These are phyloP conservation scores for Rhododendron simsii DNA, from an alignment of 148 eudicot species.

Conservation along the genomic window DNA sequence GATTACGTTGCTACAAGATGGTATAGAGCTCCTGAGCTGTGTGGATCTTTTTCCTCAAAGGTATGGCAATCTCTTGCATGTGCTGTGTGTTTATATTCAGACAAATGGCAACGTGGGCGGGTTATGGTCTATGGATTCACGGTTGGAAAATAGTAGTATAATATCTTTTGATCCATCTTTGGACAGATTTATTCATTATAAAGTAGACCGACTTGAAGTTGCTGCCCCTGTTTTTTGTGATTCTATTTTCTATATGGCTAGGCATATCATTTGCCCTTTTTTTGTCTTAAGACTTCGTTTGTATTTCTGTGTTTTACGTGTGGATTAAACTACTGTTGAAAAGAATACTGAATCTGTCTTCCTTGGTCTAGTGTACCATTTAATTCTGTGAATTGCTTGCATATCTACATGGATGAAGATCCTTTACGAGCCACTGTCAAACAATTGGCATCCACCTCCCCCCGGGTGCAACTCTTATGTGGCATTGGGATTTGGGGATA, in stretches of 20 bases:
- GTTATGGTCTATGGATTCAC: neutral
- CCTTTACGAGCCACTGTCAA: neutral
- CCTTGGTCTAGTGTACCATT: neutral
- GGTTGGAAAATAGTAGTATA: neutral
- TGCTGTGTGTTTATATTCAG: neutral
- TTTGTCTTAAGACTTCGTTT: neutral
- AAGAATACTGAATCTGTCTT: neutral
- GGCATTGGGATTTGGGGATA: neutral
- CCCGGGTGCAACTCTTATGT: neutral
- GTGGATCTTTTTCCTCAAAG: slow-evolving; percentile 83
- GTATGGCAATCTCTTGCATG: slow-evolving; percentile 14
- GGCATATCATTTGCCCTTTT: neutral
- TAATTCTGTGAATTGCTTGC: neutral
- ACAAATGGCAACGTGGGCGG: neutral
- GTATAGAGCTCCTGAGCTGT: slow-evolving; percentile 97
- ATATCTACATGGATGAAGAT: neutral
- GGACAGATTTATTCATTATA: neutral
- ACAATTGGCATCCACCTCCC: neutral
- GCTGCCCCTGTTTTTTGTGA: neutral
- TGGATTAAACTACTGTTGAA: neutral
- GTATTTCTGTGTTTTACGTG: neutral
- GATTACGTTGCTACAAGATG: slow-evolving; percentile 97
- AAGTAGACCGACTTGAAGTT: neutral
- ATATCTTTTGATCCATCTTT: neutral
- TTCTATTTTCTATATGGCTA: neutral